Evolutionary conservation across 176 grass and related monocot genomes (phyloP).

Genomic region (Lolium perenne): DNA sequence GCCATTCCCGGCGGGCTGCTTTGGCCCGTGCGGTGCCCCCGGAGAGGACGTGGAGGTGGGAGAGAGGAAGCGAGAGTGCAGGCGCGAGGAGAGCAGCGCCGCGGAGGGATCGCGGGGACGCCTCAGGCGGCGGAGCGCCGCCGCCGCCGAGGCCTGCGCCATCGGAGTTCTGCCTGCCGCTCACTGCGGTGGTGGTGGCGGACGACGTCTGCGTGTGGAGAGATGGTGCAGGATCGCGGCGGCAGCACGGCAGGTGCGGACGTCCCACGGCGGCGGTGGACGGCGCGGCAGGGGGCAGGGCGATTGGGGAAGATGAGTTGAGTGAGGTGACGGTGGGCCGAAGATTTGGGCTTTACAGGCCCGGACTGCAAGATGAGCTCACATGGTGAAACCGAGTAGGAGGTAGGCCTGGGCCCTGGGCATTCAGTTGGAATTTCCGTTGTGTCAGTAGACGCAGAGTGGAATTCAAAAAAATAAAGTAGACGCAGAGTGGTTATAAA

Average conservation of each 20-base stretch:
- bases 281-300: too few species aligned
- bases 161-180: not conserved
- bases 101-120: conserved; percentile 16
- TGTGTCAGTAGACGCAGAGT: too few species aligned
- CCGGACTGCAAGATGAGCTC: too few species aligned
- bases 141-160: conserved; percentile 38
- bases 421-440: too few species aligned
- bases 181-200: not conserved
- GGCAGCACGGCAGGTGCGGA: too few species aligned
- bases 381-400: too few species aligned
- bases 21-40: not conserved
- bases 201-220: not conserved
- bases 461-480: too few species aligned
- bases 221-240: not conserved
- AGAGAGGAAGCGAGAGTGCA: not conserved
- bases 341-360: too few species aligned
- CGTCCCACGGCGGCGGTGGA: not conserved
- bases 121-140: conserved; percentile 45
- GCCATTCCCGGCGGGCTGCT: not conserved
- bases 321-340: too few species aligned
- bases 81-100: conserved; percentile 10
- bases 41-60: not conserved
- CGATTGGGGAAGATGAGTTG: too few species aligned
- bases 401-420: too few species aligned
- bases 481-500: too few species aligned